These are phyloP conservation scores for Vitis hybrid DNA, from an alignment of 177 flowering plant species.

Conservation along the genomic window DNA sequence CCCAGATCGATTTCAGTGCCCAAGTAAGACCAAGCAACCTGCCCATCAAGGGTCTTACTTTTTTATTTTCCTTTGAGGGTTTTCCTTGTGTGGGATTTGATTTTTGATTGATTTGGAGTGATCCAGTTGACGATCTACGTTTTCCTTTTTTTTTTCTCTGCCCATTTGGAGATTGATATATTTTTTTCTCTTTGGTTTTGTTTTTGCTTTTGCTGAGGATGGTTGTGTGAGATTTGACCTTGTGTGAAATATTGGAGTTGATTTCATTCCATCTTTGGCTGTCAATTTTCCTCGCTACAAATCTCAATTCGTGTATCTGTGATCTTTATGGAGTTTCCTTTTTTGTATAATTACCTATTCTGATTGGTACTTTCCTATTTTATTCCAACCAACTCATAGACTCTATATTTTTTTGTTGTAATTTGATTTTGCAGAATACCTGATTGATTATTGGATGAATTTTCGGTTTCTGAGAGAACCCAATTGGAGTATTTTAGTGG, in stretches of 20 bases:
- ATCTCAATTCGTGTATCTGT: too few species aligned
- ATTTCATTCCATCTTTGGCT: background rate
- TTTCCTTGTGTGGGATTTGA: background rate
- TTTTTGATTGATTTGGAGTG: slow-evolving; percentile 17
- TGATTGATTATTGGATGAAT: background rate
- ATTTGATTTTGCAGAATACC: slow-evolving; percentile 10
- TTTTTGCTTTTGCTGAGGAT: background rate
- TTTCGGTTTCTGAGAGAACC: slow-evolving; percentile 4
- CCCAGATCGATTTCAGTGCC: slow-evolving; percentile 32
- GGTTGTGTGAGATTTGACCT: background rate
- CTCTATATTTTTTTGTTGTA: background rate
- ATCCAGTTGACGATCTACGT: slow-evolving; percentile 22
- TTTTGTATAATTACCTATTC: background rate
- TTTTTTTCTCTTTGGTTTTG: background rate
- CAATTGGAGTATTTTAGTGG: background rate
- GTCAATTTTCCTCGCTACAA: background rate
- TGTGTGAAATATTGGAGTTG: background rate
- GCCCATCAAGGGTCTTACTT: slow-evolving; percentile 9
- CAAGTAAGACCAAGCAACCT: slow-evolving; percentile 16
- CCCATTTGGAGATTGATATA: background rate
- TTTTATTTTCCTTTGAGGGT: slow-evolving; percentile 3
- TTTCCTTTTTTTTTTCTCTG: slow-evolving; percentile 4
- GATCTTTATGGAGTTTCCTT: background rate
- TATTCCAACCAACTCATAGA: background rate
- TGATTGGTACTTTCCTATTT: too few species aligned